These are phyloP conservation scores for Heritiera fomes DNA, from an alignment of 345 rosid species.

Conservation along the genomic window DNA sequence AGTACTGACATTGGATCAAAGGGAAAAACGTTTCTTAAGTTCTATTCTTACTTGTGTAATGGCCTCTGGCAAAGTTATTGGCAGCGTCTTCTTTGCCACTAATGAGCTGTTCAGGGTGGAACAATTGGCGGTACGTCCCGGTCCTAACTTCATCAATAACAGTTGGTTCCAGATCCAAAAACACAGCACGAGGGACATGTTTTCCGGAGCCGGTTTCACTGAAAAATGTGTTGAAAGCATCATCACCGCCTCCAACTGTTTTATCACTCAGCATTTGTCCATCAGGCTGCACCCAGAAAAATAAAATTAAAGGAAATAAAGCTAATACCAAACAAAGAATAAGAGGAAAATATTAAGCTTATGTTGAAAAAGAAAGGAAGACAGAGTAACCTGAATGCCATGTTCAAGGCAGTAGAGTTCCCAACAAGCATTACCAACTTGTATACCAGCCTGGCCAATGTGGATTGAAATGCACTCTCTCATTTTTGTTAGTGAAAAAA, in stretches of 20 bases:
- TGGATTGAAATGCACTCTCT: slow-evolving; percentile 59
- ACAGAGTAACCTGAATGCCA: slow-evolving; percentile 61
- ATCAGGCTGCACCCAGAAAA: slow-evolving; percentile 46
- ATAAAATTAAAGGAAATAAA: neutral
- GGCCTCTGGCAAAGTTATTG: neutral
- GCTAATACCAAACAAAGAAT: neutral
- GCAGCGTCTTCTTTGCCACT: slow-evolving; percentile 6
- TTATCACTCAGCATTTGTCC: slow-evolving; percentile 58
- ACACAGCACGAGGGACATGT: slow-evolving; percentile 77
- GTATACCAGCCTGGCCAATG: slow-evolving; percentile 81
- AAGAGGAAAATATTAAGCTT: neutral
- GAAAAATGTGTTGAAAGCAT: slow-evolving; percentile 4
- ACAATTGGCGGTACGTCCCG: neutral
- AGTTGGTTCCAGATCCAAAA: slow-evolving; percentile 77
- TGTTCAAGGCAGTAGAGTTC: slow-evolving; percentile 65
- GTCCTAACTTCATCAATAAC: neutral
- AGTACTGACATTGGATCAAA: neutral
- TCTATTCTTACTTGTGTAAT: neutral
- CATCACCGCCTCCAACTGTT: slow-evolving; percentile 4
- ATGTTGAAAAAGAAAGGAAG: neutral
- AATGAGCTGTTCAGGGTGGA: neutral
- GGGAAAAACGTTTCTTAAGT: too few relatives aligned
- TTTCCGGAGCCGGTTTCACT: slow-evolving; percentile 29
- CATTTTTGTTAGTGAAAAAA: slow-evolving; percentile 24
- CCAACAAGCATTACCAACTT: slow-evolving; percentile 81